A percentile compares a stretch with the other conserved stretches of the same genome.
Evolutionary conservation across 495 filamentous ascomycete genomes (phyloP).

Genomic region (Penicillium canescens): DNA sequence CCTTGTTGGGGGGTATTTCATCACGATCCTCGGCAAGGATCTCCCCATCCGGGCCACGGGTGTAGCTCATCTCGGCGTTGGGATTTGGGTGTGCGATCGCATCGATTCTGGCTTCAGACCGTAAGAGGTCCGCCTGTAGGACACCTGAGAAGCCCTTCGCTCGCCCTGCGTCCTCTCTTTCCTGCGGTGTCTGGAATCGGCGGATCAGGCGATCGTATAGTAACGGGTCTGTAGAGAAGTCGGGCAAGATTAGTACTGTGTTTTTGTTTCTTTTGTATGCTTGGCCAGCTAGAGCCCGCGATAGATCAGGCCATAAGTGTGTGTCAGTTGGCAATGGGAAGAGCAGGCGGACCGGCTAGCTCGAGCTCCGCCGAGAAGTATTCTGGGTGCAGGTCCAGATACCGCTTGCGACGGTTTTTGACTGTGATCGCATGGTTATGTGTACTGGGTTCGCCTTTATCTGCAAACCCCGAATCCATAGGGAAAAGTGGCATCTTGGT

Average conservation of each 20-base stretch:
- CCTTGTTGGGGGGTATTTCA: conserved; percentile 57
- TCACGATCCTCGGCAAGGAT: conserved; percentile 58
- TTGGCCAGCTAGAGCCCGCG: conserved; percentile 3
- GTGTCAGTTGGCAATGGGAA: conserved; percentile 23
- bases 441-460: conserved; percentile 8
- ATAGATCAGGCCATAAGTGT: conserved; percentile 5
- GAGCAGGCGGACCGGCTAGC: conserved; percentile 59
- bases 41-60: conserved; percentile 51
- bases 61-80: conserved; percentile 47
- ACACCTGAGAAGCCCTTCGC: conserved; percentile 72
- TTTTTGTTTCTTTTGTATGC: conserved; percentile 6
- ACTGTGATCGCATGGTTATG: conserved; percentile 35
- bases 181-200: conserved; percentile 70
- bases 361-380: conserved; percentile 65
- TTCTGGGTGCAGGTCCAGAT: conserved; percentile 61
- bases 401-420: conserved; percentile 66
- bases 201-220: conserved; percentile 79
- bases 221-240: conserved; percentile 60
- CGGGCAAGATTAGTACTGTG: conserved; percentile 20
- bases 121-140: conserved; percentile 68
- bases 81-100: conserved; percentile 58
- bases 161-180: conserved; percentile 71
- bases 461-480: conserved; percentile 27
- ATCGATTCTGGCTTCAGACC: conserved; percentile 72
- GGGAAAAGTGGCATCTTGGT: conserved; percentile 43